A percentile compares a stretch with the other conserved stretches of the same genome.
phyloP scores from a whole-genome alignment of 2,329 filamentous ascomycete genomes.

The Diplodia intermedia region DNA sequence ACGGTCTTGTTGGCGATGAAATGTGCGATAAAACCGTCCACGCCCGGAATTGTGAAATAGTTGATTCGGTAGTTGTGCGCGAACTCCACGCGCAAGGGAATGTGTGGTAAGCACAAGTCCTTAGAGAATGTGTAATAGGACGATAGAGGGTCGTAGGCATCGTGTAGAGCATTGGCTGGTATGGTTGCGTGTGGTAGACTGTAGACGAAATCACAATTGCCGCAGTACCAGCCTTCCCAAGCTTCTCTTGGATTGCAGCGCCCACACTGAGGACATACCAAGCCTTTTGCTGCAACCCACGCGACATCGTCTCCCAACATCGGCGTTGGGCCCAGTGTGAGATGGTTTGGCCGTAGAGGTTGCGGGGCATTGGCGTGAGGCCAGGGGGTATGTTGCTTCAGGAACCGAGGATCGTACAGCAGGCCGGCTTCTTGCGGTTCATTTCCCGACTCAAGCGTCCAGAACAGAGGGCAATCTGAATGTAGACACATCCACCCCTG shows the following conservation, averaged over 20 bases:
- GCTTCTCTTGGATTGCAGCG: slow-evolving; percentile 66
- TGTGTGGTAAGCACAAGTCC: slow-evolving; percentile 42
- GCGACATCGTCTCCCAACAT: slow-evolving; percentile 57
- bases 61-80: slow-evolving; percentile 52
- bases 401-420: slow-evolving; percentile 63
- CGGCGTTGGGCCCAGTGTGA: slow-evolving; percentile 48
- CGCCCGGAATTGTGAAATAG: slow-evolving; percentile 57
- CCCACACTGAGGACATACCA: slow-evolving; percentile 70
- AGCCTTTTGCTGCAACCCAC: slow-evolving; percentile 63
- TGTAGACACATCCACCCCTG: slow-evolving; percentile 66
- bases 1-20: slow-evolving; percentile 63
- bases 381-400: slow-evolving; percentile 61
- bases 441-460: slow-evolving; percentile 51
- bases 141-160: slow-evolving; percentile 48
- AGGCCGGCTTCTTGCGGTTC: slow-evolving; percentile 48
- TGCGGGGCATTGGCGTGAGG: slow-evolving; percentile 48
- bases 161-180: slow-evolving; percentile 40
- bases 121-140: slow-evolving; percentile 44
- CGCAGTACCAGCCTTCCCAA: slow-evolving; percentile 70
- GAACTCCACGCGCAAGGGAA: slow-evolving; percentile 46
- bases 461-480: slow-evolving; percentile 61
- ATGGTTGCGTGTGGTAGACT: slow-evolving; percentile 43
- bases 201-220: slow-evolving; percentile 61
- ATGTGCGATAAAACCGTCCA: slow-evolving; percentile 58
- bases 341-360: slow-evolving; percentile 50